Conservation (phyloP, 2,329 filamentous ascomycete species). For the Fusarium longipes region DNA sequence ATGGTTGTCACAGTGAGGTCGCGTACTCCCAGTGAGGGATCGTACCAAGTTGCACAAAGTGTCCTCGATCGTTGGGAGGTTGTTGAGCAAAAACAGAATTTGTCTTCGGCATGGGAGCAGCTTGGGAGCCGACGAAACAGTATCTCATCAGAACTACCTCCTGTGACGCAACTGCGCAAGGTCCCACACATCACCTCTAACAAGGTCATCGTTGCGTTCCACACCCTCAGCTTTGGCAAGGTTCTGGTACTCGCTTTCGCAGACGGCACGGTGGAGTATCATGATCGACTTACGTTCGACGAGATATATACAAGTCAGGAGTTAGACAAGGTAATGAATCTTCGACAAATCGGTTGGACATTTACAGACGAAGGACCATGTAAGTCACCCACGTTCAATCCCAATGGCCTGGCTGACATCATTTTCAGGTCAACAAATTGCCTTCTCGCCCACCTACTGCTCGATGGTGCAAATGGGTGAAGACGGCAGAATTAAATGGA, state of each 20-base stretch:
- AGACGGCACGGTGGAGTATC: conserved; percentile 84
- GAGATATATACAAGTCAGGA: conserved; percentile 74
- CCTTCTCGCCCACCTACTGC: conserved; percentile 69
- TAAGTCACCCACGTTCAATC: conserved; percentile 51
- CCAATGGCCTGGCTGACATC: conserved; percentile 25
- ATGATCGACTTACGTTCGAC: conserved; percentile 79
- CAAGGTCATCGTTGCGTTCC: conserved; percentile 76
- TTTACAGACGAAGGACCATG: conserved; percentile 75
- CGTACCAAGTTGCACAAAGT: conserved; percentile 75
- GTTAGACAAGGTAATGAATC: conserved; percentile 72
- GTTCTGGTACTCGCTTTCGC: conserved; percentile 79
- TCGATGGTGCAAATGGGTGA: conserved; percentile 69
- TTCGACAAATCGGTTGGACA: conserved; percentile 82
- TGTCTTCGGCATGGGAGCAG: conserved; percentile 83
- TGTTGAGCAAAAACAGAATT: conserved; percentile 70
- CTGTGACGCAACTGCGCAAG: conserved; percentile 64
- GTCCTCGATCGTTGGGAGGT: conserved; percentile 88
- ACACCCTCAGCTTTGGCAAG: conserved; percentile 76
- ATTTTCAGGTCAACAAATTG: conserved; percentile 65
- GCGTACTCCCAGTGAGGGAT: conserved; percentile 62
- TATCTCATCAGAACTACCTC: conserved; percentile 50
- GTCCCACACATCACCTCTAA: conserved; percentile 76
- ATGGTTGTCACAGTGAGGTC: conserved; percentile 81
- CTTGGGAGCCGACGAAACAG: conserved; percentile 72
- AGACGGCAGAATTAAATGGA: conserved; percentile 70